Evolutionary conservation across 1,284 basidiomycete species (phyloP), one percentile per base, ranked within the genome.

Genomic region (Boletus subluridellus): DNA sequence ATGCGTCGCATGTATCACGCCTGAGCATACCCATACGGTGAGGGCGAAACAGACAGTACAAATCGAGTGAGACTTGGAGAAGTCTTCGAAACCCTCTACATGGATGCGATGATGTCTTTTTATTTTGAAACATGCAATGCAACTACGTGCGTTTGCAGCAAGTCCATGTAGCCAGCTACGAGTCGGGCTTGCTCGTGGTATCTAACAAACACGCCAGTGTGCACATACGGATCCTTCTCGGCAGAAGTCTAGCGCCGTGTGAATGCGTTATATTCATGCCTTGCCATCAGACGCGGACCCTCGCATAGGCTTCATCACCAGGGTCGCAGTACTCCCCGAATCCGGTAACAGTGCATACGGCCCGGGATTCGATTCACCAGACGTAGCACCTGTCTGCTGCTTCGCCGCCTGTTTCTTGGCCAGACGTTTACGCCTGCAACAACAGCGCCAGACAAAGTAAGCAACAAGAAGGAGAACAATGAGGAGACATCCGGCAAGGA

Each of bases 371-470:
- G 49, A 12, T 30, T 56, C 58, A 39, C 42, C 44, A 1, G 45
- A 38, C 5, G 21, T 38, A 49, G 21, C 12, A 49, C 37, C 52
- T 14, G 45, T 28, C 30, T 70, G 61, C 41, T 73, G 69, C 34
- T 60, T 62, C 2, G 60, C 49, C 17, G 58, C 64, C 35, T 58
- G 56, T 49, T 62, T 60, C 62, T 63, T 69, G 35, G 63, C 70
- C 46, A 65, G 52, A 26, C 72, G 73, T 59, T 68, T 72, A 48
- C 76, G 73, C 50, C 78, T 76, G 66, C 82, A 82, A 72, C 88
- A 90, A 72, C 85, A 89, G 53, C 79, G 78, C 84, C 85, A 88
- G 44, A 87, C 64, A 64, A 81, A 79, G 59, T 80, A 75, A 15
- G 80, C 80, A 50, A 81, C 62, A 47, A 83, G 63, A 53, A 83